A percentile compares a stretch with the other conserved stretches of the same genome.
Evolutionary conservation across 495 filamentous ascomycete genomes (phyloP).

Genomic region (Hypoxylon rickii): DNA sequence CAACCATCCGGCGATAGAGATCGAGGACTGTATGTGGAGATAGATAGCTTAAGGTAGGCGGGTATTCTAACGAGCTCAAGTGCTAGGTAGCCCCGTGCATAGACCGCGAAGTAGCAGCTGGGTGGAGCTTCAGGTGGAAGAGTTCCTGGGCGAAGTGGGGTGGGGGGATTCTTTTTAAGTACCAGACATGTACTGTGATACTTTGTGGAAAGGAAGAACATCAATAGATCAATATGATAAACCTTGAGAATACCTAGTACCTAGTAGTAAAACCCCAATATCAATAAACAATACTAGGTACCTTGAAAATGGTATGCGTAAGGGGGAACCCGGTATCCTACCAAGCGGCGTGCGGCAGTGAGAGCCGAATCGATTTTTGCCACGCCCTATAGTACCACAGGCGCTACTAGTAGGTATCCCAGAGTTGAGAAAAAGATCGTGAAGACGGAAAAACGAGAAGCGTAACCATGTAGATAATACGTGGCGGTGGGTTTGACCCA

Average conservation of each 20-base stretch:
- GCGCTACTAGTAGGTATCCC: conserved; percentile 7
- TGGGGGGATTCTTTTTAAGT: neutral
- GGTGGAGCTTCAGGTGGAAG: conserved; percentile 17
- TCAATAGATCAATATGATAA: too few relatives aligned
- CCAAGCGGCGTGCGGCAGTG: neutral
- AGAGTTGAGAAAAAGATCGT: conserved; percentile 6
- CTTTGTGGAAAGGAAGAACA: too few relatives aligned
- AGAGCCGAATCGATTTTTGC: neutral
- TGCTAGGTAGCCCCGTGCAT: conserved; percentile 29
- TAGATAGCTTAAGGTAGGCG: neutral
- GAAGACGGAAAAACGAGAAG: conserved; percentile 7
- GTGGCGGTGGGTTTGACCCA: conserved; percentile 33
- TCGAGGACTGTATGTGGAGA: conserved; percentile 26
- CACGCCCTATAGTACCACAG: too few relatives aligned
- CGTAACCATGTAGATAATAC: too few relatives aligned
- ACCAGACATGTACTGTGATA: neutral
- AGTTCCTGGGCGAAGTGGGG: conserved; percentile 8
- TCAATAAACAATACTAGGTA: neutral
- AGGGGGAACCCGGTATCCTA: too few relatives aligned
- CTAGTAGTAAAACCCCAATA: neutral
- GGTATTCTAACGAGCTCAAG: conserved; percentile 20
- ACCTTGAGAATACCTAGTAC: neutral
- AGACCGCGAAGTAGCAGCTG: conserved; percentile 28
- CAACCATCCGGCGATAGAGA: conserved; percentile 19
- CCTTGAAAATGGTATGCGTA: neutral